Conservation (phyloP, 148 eudicot species). For the Amaranthus cruentus region DNA sequence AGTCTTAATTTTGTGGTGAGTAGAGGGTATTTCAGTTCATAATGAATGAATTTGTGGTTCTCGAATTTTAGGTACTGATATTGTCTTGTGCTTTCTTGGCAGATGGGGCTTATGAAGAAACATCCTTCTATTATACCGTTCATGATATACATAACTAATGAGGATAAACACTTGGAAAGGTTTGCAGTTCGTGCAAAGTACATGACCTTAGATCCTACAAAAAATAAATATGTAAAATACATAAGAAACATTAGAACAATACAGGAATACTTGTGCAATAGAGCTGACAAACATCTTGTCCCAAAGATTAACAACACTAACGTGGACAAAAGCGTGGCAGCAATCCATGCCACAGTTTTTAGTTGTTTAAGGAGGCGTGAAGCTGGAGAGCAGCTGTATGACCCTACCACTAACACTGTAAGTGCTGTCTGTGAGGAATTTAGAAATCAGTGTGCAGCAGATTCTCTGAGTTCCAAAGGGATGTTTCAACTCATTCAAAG, state of each 20-base stretch:
- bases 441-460: conserved; percentile 80
- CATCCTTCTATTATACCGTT: conserved; percentile 96
- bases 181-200: conserved; percentile 96
- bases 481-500: conserved; percentile 95
- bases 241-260: conserved; percentile 84
- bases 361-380: conserved; percentile 80
- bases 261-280: conserved; percentile 86
- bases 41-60: conserved; percentile 1
- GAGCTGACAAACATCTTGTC: conserved; percentile 90
- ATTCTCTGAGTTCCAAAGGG: conserved; percentile 83
- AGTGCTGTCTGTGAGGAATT: conserved; percentile 67
- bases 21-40: not conserved
- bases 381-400: conserved; percentile 76
- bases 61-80: conserved; percentile 1
- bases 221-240: conserved; percentile 85
- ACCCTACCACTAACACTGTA: conserved; percentile 66
- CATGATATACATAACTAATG: conserved; percentile 89
- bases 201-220: conserved; percentile 94
- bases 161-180: conserved; percentile 93
- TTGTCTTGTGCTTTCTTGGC: conserved; percentile 19
- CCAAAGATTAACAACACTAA: conserved; percentile 94
- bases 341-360: conserved; percentile 91
- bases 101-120: conserved; percentile 99
- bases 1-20: conserved; percentile 97
- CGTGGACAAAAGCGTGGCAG: conserved; percentile 91